A percentile compares a stretch with the other conserved stretches of the same genome.
Evolutionary conservation across 345 rosid species (phyloP).

Genomic region (Sonneratia alba): DNA sequence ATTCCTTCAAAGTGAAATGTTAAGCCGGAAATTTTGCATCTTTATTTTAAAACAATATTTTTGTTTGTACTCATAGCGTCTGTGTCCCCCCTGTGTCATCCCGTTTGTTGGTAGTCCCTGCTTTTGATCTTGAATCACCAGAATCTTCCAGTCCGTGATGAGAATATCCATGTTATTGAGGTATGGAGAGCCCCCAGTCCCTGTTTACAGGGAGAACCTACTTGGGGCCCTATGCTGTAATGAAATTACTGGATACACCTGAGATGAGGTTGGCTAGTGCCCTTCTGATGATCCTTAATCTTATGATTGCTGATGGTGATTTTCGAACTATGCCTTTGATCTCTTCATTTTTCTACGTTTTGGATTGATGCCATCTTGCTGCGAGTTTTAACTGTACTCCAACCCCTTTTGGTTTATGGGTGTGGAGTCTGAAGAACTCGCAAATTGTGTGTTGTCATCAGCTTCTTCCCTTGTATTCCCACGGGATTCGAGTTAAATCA

Average conservation of each 20-base stretch:
- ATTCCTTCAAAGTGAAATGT: not conserved
- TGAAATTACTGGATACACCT: conserved; percentile 22
- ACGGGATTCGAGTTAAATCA: conserved; percentile 10
- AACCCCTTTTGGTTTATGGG: not conserved
- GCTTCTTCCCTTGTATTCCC: conserved; percentile 9
- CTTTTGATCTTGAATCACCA: not conserved
- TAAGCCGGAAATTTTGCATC: not conserved
- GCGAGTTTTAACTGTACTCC: conserved; percentile 49
- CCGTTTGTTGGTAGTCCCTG: not conserved
- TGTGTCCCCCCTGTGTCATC: too few relatives aligned
- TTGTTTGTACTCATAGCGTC: not conserved
- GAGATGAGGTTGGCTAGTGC: conserved; percentile 22
- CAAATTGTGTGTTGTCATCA: conserved; percentile 13
- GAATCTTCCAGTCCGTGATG: conserved; percentile 1
- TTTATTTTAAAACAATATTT: not conserved
- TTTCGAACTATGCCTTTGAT: not conserved
- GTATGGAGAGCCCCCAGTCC: conserved; percentile 11
- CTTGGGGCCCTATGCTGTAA: conserved; percentile 14
- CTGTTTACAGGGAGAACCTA: conserved; percentile 15
- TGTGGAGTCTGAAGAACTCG: conserved; percentile 14
- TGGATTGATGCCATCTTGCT: not conserved
- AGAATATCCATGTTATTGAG: conserved; percentile 11
- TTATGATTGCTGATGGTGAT: not conserved
- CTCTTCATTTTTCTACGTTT: not conserved
- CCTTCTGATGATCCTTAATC: not conserved